These are phyloP conservation scores for Colletotrichum sublineola DNA, from an alignment of 2,329 filamentous ascomycete species.

Conservation along the genomic window DNA sequence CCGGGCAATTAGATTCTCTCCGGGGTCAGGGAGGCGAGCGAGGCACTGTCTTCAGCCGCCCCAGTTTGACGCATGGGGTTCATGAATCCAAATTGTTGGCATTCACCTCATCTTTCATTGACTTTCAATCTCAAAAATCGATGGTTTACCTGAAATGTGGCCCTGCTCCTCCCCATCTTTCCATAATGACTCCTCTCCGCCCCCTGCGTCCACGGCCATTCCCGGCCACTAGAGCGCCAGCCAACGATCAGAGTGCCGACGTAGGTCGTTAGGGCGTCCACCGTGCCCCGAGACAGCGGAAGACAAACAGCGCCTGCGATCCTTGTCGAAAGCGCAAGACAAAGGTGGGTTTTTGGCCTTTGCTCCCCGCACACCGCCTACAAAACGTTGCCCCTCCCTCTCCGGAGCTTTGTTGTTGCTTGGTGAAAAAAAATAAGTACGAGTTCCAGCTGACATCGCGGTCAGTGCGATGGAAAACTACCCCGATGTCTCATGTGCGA, in stretches of 20 bases:
- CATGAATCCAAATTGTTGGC: background rate
- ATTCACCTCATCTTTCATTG: background rate
- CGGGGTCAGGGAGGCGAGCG: background rate
- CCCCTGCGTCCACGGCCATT: slow-evolving; percentile 14
- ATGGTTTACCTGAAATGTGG: background rate
- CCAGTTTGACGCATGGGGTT: background rate
- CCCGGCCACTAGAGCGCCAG: background rate
- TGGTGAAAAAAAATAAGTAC: too few species aligned
- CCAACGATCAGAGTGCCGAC: background rate
- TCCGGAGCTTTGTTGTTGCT: background rate
- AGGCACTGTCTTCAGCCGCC: background rate
- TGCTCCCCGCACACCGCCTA: background rate
- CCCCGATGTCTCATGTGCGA: slow-evolving; percentile 33
- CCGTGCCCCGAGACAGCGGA: slow-evolving; percentile 5
- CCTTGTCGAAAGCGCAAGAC: slow-evolving; percentile 32
- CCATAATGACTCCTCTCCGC: slow-evolving; percentile 9
- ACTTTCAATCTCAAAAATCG: background rate
- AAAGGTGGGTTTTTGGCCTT: slow-evolving; percentile 9
- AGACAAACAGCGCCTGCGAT: slow-evolving; percentile 30
- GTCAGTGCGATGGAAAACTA: slow-evolving; percentile 23
- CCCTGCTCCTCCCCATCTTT: background rate
- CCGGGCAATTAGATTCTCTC: background rate
- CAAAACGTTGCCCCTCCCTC: too few species aligned
- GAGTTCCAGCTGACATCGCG: background rate
- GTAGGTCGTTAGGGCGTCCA: background rate